Conservation (phyloP, 176 grass and related monocot species). For the Cenchrus purpureus region DNA sequence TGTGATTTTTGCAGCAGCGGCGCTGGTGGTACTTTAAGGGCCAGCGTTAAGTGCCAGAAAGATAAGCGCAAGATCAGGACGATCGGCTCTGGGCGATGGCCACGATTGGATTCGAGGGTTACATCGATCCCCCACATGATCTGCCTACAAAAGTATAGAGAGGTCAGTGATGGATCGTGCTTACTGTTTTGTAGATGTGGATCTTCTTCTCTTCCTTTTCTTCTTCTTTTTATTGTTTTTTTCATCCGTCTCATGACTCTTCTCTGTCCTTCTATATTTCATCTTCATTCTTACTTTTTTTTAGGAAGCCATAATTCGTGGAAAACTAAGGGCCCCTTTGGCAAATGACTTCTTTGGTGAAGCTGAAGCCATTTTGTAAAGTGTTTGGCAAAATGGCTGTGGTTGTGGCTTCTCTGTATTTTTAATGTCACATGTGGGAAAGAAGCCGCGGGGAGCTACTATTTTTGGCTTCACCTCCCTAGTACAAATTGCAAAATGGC, state of each 20-base stretch:
- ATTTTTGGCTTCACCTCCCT: too few relatives aligned
- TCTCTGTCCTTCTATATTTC: neutral
- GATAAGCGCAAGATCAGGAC: conserved; percentile 96
- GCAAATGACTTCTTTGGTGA: too few relatives aligned
- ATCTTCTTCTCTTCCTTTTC: neutral
- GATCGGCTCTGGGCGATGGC: conserved; percentile 97
- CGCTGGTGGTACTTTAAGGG: conserved; percentile 43
- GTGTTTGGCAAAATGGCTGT: too few relatives aligned
- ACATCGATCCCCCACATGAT: conserved; percentile 86
- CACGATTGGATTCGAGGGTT: conserved; percentile 93
- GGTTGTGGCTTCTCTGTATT: too few relatives aligned
- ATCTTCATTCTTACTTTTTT: too few relatives aligned
- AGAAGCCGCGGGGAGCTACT: too few relatives aligned
- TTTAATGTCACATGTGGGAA: too few relatives aligned
- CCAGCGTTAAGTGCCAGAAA: conserved; percentile 87
- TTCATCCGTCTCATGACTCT: conserved; percentile 35
- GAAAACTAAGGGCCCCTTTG: too few relatives aligned
- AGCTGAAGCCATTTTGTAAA: too few relatives aligned
- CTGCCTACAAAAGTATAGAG: conserved; percentile 94
- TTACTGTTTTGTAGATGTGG: neutral
- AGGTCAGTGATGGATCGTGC: conserved; percentile 50
- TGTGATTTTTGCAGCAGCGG: conserved; percentile 16
- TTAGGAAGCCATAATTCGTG: too few relatives aligned
- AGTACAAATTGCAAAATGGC: too few relatives aligned
- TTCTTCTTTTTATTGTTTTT: conserved; percentile 14